phyloP scores from a whole-genome alignment of 202 grass and related monocot species.

The Panicum virgatum region DNA sequence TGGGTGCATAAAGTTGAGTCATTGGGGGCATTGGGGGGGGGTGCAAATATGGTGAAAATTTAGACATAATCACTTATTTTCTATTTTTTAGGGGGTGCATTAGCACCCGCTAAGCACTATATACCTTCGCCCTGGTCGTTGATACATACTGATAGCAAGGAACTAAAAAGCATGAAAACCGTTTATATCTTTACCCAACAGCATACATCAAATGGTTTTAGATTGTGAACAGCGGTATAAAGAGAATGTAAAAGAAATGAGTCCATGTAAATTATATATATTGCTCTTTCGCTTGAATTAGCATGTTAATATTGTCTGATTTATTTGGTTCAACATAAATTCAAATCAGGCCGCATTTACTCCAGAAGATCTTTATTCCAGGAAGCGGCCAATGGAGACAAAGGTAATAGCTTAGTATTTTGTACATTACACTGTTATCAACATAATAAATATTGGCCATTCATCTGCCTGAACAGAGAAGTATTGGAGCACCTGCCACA shows the following conservation, averaged over 20 bases:
- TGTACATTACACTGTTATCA: slow-evolving; percentile 6
- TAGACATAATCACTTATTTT: too few relatives aligned
- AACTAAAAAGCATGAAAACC: not conserved
- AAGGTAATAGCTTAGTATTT: slow-evolving; percentile 53
- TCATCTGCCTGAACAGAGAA: slow-evolving; percentile 57
- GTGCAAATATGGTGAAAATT: too few relatives aligned
- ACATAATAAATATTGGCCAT: slow-evolving; percentile 22
- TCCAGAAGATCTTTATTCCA: slow-evolving; percentile 88
- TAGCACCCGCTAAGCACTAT: too few relatives aligned
- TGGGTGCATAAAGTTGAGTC: too few relatives aligned
- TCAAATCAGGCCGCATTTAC: slow-evolving; percentile 72
- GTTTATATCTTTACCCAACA: not conserved
- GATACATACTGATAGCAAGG: not conserved
- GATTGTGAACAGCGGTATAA: not conserved
- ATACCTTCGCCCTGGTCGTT: too few relatives aligned
- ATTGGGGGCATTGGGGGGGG: too few relatives aligned
- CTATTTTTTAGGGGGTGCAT: too few relatives aligned
- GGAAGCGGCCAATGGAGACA: slow-evolving; percentile 64
- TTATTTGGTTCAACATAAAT: slow-evolving; percentile 29
- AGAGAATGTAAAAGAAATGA: not conserved
- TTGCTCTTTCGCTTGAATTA: not conserved
- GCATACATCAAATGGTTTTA: not conserved
- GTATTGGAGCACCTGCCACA: slow-evolving; percentile 34
- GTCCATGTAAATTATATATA: not conserved
- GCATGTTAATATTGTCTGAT: slow-evolving; percentile 25